Percentiles rank a stretch among this genome's conserved stretches.
Evolutionary conservation across 129 eudicot species (phyloP).

Genomic region (Flaveria robusta): DNA sequence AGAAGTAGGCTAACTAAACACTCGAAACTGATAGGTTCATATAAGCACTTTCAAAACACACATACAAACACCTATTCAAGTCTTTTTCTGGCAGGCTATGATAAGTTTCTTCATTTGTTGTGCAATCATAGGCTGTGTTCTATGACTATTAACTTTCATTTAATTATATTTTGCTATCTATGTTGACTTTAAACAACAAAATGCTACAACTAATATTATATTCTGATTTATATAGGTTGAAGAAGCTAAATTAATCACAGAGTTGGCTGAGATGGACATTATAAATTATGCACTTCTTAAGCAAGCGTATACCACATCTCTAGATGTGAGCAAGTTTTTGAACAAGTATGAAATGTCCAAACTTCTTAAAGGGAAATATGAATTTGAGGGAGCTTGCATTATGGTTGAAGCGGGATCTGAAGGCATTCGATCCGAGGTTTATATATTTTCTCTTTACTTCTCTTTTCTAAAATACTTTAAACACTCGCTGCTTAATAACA

Average conservation of each 20-base stretch:
- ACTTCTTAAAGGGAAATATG: conserved; percentile 78
- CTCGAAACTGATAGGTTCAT: neutral
- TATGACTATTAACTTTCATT: neutral
- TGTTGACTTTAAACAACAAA: neutral
- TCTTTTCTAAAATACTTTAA: neutral
- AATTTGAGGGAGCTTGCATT: conserved; percentile 82
- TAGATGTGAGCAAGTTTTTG: conserved; percentile 68
- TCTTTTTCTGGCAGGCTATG: neutral
- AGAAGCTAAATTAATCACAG: conserved; percentile 85
- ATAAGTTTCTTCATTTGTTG: neutral
- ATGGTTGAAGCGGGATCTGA: conserved; percentile 64
- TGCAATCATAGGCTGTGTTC: neutral
- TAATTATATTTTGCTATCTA: neutral
- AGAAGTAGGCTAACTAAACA: neutral
- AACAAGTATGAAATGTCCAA: conserved; percentile 80
- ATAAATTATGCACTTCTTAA: conserved; percentile 73
- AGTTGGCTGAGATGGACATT: conserved; percentile 70
- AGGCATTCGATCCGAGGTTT: conserved; percentile 68
- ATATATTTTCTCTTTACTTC: neutral
- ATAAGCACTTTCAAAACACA: conserved; percentile 5
- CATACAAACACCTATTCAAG: neutral
- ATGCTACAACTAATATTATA: neutral
- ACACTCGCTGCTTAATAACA: neutral
- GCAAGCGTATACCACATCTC: conserved; percentile 76
- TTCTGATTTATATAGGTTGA: conserved; percentile 62